Evolutionary conservation across 352 stramenopile species (phyloP).

Genomic region (Pilasporangium apinafurcum): DNA sequence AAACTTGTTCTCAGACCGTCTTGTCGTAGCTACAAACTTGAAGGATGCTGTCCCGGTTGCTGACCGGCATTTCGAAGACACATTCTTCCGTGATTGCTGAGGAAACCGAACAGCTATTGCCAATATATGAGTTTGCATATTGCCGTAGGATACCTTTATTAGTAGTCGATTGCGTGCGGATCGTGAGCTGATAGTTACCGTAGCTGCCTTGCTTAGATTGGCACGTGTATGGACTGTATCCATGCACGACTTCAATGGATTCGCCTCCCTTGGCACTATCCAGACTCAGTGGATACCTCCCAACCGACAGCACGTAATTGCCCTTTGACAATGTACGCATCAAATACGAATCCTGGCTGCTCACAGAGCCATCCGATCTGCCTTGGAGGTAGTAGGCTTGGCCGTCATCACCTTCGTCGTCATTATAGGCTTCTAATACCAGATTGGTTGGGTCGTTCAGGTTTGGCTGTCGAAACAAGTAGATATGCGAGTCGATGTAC

Average conservation of each 20-base stretch:
- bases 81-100: slow-evolving; percentile 25
- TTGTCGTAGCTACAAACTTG: slow-evolving; percentile 33
- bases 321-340: slow-evolving; percentile 31
- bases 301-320: slow-evolving; percentile 51
- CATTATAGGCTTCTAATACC: slow-evolving; percentile 42
- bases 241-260: slow-evolving; percentile 24
- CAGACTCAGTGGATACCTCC: slow-evolving; percentile 45
- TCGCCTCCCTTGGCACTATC: slow-evolving; percentile 21
- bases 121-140: slow-evolving; percentile 57
- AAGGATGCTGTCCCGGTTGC: slow-evolving; percentile 27
- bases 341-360: slow-evolving; percentile 51
- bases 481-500: slow-evolving; percentile 63
- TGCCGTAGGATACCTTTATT: slow-evolving; percentile 21
- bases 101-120: slow-evolving; percentile 42
- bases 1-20: slow-evolving; percentile 18
- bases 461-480: slow-evolving; percentile 35
- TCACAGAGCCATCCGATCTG: slow-evolving; percentile 40
- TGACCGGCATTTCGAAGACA: slow-evolving; percentile 32
- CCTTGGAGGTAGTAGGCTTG: slow-evolving; percentile 26
- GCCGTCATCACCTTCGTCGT: slow-evolving; percentile 62
- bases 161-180: slow-evolving; percentile 36
- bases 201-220: slow-evolving; percentile 49
- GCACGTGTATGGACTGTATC: slow-evolving; percentile 57
- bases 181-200: slow-evolving; percentile 62
- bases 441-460: slow-evolving; percentile 15